Base-by-base conservation (phyloP, 345 rosid species). In the Dovyalis caffra region DNA sequence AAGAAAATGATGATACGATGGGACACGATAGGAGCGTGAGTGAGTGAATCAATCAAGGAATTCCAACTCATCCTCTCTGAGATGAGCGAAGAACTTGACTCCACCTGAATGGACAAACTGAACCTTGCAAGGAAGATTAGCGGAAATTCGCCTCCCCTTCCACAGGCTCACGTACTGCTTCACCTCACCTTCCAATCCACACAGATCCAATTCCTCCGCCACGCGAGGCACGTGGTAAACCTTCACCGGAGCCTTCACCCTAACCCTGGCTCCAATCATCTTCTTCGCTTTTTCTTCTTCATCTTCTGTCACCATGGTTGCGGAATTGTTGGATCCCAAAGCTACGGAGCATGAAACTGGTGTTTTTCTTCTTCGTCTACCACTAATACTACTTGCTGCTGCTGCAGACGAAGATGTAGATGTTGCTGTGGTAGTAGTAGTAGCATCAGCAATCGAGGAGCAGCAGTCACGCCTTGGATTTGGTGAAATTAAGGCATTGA, bases 61-160 rank as follows among this genome's bases (percentile, higher is more conserved):
- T 77, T 88, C 95, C 74, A 95, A 88, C 83, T 95, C 99, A 16
- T 90, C 93, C 57, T 91, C 94, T 79, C 81, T 92, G 73, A 95
- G 93, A 87, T 95, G 99, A 32, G 93, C 88, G 49, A 83, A 82
- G 89, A 95, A 93, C 84, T 95, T 95, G 53, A 95, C 97, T 92
- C 88, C 64, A 86, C 98, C 79, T 84, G 87, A 40, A 91, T 58
- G 37, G 45, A 83, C 72, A 25, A 95, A 95, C 88, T 89, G 82
- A 51, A 93, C 87, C 90, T 89, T 95, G 79, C 25, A 93, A 21
- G 99, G 99, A 28, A 90, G 64, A 83, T 90, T 91, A 5, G 99
- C 96, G 21, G 98, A 93, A 10, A 95, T 85, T 35, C 79, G 81
- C 81, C 88, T 95, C 20, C 94, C 99, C 77, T 90, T 93, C 92